Base-by-base conservation (phyloP, 2,329 filamentous ascomycete species). In the Colletotrichum tabaci region DNA sequence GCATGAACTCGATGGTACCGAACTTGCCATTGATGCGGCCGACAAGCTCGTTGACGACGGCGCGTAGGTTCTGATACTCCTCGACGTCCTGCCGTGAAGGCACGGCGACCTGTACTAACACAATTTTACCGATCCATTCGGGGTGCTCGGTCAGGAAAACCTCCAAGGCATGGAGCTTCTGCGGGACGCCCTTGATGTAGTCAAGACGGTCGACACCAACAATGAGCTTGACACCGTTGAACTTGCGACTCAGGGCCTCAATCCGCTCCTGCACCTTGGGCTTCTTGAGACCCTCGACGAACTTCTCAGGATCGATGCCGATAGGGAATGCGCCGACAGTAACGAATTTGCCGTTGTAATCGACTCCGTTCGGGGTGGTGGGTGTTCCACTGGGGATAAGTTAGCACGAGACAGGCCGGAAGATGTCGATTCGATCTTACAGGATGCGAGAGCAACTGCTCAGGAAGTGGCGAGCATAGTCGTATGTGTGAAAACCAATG, bases 131-230 rank as follows among this genome's bases (percentile, higher is more conserved):
- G 73, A 98, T 96, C 95, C 95, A 98, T 81, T 98, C 96, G 0
- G 96, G 96, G 78, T 99, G 95, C 78, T 98, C 96, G 0, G 95
- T 97, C 42, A 99, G 86, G 85, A 99, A 98, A 4, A 98, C 94
- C 82, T 99, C 96, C 52, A 98, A 90, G 2, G 96, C 96, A 79
- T 98, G 96, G 12, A 99, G 87, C 82, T 99, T 99, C 83, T 99
- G 96, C 0, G 96, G 96, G 12, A 99, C 95, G 74, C 96, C 96
- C 84, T 98, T 98, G 90, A 98, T 98, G 84, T 99, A 98, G 83
- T 99, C 96, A 61, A 98, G 89, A 61, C 96, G 93, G 81, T 99
- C 96, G 62, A 98, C 96, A 74, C 96, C 96, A 47, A 98, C 96
- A 77, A 99, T 97, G 74, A 98, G 89, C 85, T 98, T 98, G 77